These are phyloP conservation scores for Fusarium sp. DNA, from an alignment of 2,329 filamentous ascomycete species.

Conservation along the genomic window DNA sequence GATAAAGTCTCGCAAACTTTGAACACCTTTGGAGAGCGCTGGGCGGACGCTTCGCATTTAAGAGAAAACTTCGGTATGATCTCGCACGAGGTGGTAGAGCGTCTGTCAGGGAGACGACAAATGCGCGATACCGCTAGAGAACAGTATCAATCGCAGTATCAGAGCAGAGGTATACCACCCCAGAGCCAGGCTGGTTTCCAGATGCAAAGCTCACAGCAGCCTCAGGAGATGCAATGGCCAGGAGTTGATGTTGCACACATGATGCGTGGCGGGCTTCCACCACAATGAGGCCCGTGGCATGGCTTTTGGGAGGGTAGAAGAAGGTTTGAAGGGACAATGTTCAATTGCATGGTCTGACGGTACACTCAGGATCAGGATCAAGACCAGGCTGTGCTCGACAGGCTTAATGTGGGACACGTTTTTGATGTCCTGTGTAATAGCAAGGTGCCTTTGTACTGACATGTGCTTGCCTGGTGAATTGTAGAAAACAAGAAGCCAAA, in stretches of 20 bases:
- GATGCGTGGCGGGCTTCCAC: constrained; percentile 50
- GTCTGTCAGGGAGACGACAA: constrained; percentile 55
- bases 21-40: constrained; percentile 67
- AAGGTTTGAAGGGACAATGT: background rate
- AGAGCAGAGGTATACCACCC: constrained; percentile 45
- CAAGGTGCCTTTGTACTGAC: background rate
- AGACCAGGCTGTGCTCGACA: background rate
- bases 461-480: background rate
- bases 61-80: constrained; percentile 63
- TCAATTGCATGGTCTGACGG: background rate
- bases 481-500: background rate
- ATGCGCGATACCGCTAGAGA: constrained; percentile 48
- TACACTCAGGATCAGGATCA: background rate
- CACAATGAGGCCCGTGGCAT: background rate
- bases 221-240: constrained; percentile 56
- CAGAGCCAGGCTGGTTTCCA: constrained; percentile 31
- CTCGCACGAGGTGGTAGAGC: constrained; percentile 58
- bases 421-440: background rate
- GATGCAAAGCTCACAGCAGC: constrained; percentile 45
- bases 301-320: background rate
- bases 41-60: constrained; percentile 67
- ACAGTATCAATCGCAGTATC: constrained; percentile 53
- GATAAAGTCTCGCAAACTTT: constrained; percentile 65
- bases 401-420: background rate
- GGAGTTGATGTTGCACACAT: constrained; percentile 58